Base-by-base conservation (phyloP, 2,329 filamentous ascomycete species). In the Iodosphaeria phyllophila region DNA sequence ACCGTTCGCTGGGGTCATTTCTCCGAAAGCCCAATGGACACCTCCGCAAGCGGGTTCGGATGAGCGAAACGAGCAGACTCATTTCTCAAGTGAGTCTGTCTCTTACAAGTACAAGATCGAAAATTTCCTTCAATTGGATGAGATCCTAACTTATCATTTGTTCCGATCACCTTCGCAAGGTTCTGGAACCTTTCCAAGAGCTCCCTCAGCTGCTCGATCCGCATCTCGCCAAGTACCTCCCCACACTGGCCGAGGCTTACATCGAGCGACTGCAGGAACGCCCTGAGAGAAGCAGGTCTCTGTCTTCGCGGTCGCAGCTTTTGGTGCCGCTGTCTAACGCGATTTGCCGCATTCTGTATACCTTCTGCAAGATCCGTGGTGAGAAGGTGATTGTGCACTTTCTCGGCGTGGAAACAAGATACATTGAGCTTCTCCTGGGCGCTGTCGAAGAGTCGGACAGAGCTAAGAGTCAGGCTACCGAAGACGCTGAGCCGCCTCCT, bases 341-440 rank as follows among this genome's bases (percentile, higher is more conserved):
- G 4, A 71, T 92, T 28, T 80, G 75, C 45, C 68, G 64, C 32
- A 58, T 95, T 3, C 49, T 98, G 18, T 95, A 95, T 44, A 75
- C 74, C 0, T 75, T 98, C 31, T 93, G 83, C 60, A 98, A 98
- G 51, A 75, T 95, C 25, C 69, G 89, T 26, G 86, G 89, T 13
- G 74, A 89, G 44, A 95, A 95, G 48, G 75, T 98, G 25, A 74
- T 98, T 37, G 72, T 83, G 26, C 70, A 80, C 20, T 93, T 95
- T 42, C 57, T 98, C 35, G 86, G 78, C 43, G 92, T 89, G 34
- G 89, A 95, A 46, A 75, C 83, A 2, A 74, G 66, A 40, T 75
- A 84, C 40, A 64, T 98, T 9, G 84, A 92, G 44, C 62, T 75
- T 1, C 60, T 98, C 31, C 58, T 93, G 6, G 60, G 63, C 2